Conservation (phyloP, 2,329 filamentous ascomycete species). For the Aciculosporium take region DNA sequence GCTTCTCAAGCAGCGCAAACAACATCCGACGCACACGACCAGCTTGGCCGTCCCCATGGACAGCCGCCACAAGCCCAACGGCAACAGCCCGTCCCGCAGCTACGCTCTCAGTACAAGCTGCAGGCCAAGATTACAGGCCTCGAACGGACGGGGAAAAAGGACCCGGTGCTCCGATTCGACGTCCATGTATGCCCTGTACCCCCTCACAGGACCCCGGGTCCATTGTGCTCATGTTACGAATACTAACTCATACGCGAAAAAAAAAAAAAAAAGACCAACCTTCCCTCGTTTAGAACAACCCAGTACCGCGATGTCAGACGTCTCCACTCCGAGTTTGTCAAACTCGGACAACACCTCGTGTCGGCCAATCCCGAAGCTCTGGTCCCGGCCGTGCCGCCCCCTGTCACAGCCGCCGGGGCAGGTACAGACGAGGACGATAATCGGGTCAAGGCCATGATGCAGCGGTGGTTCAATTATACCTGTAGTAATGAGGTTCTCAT, state of each 20-base stretch:
- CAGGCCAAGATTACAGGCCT: constrained; percentile 91
- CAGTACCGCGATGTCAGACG: constrained; percentile 96
- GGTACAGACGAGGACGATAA: constrained; percentile 92
- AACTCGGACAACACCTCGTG: constrained; percentile 89
- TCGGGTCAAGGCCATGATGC: constrained; percentile 76
- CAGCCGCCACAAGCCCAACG: constrained; percentile 24
- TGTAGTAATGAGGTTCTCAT: constrained; percentile 87
- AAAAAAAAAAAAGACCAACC: constrained; percentile 58
- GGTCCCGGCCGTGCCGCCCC: constrained; percentile 86
- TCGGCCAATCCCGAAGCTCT: constrained; percentile 95
- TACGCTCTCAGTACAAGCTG: constrained; percentile 63
- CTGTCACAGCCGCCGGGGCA: constrained; percentile 84
- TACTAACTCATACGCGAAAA: constrained; percentile 2
- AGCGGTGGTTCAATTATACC: constrained; percentile 89
- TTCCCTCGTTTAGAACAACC: constrained; percentile 94
- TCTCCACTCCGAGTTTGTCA: constrained; percentile 88
- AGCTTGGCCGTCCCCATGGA: constrained; percentile 8
- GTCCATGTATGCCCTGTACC: constrained; percentile 58
- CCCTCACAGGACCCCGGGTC: too few species aligned
- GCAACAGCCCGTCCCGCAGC: constrained; percentile 38
- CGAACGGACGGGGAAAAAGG: constrained; percentile 87
- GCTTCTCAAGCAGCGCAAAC: constrained; percentile 9
- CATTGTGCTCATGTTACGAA: not conserved
- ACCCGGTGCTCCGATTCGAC: constrained; percentile 88
- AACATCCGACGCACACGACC: constrained; percentile 6